A percentile compares a stretch with the other conserved stretches of the same genome.
These are phyloP conservation scores for Barnettozyma pratensis DNA, from an alignment of 805 yeast genomes.

Conservation along the genomic window DNA sequence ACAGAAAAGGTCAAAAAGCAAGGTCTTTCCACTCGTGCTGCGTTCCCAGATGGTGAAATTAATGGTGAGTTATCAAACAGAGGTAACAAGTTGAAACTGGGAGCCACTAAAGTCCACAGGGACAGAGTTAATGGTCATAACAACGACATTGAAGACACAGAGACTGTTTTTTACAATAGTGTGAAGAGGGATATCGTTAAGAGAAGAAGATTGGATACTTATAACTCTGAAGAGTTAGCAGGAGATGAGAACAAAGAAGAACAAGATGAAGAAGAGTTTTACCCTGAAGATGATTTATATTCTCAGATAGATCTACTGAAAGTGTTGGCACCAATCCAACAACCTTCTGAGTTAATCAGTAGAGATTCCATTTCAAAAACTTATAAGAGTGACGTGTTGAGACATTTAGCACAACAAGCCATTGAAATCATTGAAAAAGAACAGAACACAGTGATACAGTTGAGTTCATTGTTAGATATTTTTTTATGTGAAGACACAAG, in stretches of 20 bases:
- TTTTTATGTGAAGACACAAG: constrained; percentile 85
- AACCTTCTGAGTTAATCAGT: constrained; percentile 71
- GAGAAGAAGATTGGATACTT: constrained; percentile 24
- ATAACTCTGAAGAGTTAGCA: constrained; percentile 13
- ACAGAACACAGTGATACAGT: constrained; percentile 66
- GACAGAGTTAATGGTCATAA: constrained; percentile 33
- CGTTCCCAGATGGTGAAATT: constrained; percentile 12
- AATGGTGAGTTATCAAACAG: constrained; percentile 42
- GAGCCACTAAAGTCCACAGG: constrained; percentile 42
- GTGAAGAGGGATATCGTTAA: constrained; percentile 28
- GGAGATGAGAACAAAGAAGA: constrained; percentile 26
- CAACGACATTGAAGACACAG: constrained; percentile 22
- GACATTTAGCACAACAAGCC: constrained; percentile 63
- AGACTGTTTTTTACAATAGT: constrained; percentile 26
- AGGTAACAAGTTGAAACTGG: constrained; percentile 52
- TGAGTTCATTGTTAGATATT: constrained; percentile 67
- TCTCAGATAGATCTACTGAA: constrained; percentile 47
- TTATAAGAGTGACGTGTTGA: constrained; percentile 51
- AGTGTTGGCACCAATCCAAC: constrained; percentile 70
- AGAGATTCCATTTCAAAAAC: constrained; percentile 68
- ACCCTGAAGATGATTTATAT: constrained; percentile 39
- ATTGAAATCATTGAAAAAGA: constrained; percentile 78
- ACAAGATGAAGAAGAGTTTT: constrained; percentile 24
- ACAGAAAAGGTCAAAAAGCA: constrained; percentile 14
- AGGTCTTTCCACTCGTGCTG: not conserved